phyloP scores from a whole-genome alignment of 139 green algal genomes.

The Trebouxia sp. region DNA sequence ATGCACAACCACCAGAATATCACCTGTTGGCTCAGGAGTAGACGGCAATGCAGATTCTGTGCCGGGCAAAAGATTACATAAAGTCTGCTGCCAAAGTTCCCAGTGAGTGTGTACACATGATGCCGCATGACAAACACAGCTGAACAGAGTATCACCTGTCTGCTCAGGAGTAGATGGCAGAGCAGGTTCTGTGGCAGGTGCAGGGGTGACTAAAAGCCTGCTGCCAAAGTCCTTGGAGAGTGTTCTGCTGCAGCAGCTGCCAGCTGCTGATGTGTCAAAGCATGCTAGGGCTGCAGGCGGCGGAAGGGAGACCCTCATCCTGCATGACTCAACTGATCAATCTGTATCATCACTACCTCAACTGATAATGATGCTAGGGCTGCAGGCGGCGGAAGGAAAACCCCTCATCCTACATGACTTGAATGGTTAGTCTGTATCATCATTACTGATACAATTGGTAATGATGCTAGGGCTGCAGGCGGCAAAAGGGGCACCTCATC shows the following conservation, averaged over 20 bases:
- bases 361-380: neutral
- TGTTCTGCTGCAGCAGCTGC: neutral
- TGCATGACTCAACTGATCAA: neutral
- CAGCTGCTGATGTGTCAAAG: slow-evolving; percentile 24
- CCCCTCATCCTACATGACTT: slow-evolving; percentile 33
- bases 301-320: slow-evolving; percentile 40
- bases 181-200: neutral
- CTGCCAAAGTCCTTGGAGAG: neutral
- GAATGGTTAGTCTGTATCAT: neutral
- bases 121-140: no score
- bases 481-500: neutral
- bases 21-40: no score
- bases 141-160: neutral
- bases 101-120: no score
- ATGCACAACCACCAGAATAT: no score
- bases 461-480: neutral
- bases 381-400: slow-evolving; percentile 30
- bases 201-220: neutral
- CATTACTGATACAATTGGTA: neutral
- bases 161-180: neutral
- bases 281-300: slow-evolving; percentile 29
- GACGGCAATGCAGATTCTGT: no score
- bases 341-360: neutral
- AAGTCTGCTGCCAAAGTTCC: no score
- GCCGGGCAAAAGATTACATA: no score